phyloP scores from a whole-genome alignment of 2,329 filamentous ascomycete genomes.

The Fusarium sp. region DNA sequence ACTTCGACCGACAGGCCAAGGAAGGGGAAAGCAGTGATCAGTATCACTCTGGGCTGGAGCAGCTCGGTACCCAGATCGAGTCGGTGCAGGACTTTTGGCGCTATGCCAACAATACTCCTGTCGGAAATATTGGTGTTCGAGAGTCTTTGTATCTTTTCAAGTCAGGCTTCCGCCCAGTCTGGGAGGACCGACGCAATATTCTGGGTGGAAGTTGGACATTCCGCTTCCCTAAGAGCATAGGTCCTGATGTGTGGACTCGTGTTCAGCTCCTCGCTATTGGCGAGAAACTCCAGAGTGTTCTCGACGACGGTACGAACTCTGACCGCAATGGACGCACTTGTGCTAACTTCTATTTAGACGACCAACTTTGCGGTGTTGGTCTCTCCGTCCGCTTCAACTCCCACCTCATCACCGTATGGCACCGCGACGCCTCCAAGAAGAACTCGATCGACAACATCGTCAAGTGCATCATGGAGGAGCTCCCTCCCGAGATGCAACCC shows the following conservation, averaged over 20 bases:
- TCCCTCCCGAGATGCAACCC: constrained; percentile 76
- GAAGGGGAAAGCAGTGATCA: constrained; percentile 49
- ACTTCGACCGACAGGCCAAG: constrained; percentile 64
- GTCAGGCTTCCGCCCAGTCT: constrained; percentile 76
- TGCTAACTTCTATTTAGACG: constrained; percentile 58
- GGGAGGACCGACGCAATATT: constrained; percentile 87
- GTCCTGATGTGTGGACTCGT: constrained; percentile 80
- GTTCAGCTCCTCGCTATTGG: constrained; percentile 84
- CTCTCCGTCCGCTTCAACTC: constrained; percentile 89
- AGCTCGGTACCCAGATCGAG: constrained; percentile 73
- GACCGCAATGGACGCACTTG: neutral
- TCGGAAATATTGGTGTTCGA: constrained; percentile 77
- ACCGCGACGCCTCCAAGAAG: constrained; percentile 83
- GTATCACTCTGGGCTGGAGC: constrained; percentile 66
- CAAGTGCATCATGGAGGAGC: constrained; percentile 73
- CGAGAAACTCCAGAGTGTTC: constrained; percentile 77
- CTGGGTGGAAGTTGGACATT: constrained; percentile 93
- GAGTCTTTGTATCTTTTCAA: constrained; percentile 85
- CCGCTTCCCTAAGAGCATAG: constrained; percentile 79
- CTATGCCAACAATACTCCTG: constrained; percentile 82
- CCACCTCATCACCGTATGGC: constrained; percentile 91
- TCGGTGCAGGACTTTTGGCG: constrained; percentile 87
- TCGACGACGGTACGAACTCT: constrained; percentile 68
- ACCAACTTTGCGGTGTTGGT: constrained; percentile 89
- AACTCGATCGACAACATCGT: constrained; percentile 80